Base-by-base conservation (phyloP, 2,329 filamentous ascomycete genomes). In the Pseudogymnoascus sp. region DNA sequence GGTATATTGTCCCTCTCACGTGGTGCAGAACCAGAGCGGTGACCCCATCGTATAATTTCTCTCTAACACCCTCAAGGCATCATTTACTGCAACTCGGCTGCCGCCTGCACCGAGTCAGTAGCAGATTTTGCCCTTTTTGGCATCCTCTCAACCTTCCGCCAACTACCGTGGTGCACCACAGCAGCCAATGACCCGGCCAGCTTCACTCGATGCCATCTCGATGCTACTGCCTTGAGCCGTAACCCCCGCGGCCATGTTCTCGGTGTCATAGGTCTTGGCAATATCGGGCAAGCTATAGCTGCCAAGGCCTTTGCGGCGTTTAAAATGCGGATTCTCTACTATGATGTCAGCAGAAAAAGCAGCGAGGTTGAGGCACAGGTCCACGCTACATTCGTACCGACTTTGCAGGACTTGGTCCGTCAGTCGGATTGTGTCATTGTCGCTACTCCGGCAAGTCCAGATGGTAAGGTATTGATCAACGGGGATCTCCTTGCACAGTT, bases 51-150 rank as follows among this genome's bases (percentile, higher is more conserved):
- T 26, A 12, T 34, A 56, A 18, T n/a, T 33, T n/a, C n/a, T 12
- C 7, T 37, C 48, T 37, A 57, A 37, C 58, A 48, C 23, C 5
- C 34, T 13, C 10, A 52, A 70, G 69, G 83, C 35, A 81, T 88
- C 63, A 73, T 86, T 58, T 90, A 90, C 73, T 90, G 86, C 76
- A 90, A 90, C 72, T 80, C 68, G 67, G 86, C 85, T 1, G 78
- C 83, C 1, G 85, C 86, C 0, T 85, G 85, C 34, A 84, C 84
- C 5, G 87, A 90, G 67, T 82, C 86, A 3, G 86, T 90, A 1
- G 86, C 86, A 57, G 88, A 90, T 70, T 82, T 88, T 63, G 82
- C 85, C 15, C 76, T 89, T 38, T 84, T 83, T 67, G 79, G 87
- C 65, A 81, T 90, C 65, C 80, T 91, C 57, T 80, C 81, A 7